phyloP scores from a whole-genome alignment of 2,329 filamentous ascomycete genomes.

The Cryphonectria parasitica region DNA sequence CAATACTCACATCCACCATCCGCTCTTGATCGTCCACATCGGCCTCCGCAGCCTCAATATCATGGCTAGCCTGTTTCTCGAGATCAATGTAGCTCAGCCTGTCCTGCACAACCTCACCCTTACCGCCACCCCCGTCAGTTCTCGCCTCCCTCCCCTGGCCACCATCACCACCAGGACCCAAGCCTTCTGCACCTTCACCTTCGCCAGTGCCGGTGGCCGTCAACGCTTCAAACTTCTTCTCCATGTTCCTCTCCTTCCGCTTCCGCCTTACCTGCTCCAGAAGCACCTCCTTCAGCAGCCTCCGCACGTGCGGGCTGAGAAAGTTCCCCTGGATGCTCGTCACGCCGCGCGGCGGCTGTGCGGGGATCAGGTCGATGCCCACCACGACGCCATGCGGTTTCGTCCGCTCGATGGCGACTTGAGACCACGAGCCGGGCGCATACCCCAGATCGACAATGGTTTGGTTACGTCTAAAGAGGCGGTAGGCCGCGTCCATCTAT shows the following conservation, averaged over 20 bases:
- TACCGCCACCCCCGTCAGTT: slow-evolving; percentile 28
- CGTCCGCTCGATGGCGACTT: slow-evolving; percentile 80
- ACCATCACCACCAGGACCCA: slow-evolving; percentile 32
- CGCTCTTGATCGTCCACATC: slow-evolving; percentile 50
- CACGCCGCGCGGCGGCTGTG: slow-evolving; percentile 88
- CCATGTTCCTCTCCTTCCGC: slow-evolving; percentile 31
- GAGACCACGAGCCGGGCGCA: slow-evolving; percentile 75
- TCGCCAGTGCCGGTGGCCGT: slow-evolving; percentile 25
- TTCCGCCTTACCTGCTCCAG: slow-evolving; percentile 59
- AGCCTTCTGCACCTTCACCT: slow-evolving; percentile 18
- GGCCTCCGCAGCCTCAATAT: slow-evolving; percentile 37
- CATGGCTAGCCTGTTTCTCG: slow-evolving; percentile 49
- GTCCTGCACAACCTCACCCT: slow-evolving; percentile 40
- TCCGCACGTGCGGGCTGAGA: slow-evolving; percentile 72
- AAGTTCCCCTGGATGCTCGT: slow-evolving; percentile 96
- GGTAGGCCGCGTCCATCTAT: slow-evolving; percentile 81
- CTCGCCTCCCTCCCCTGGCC: slow-evolving; percentile 33
- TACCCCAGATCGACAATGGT: slow-evolving; percentile 91
- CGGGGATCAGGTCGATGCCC: slow-evolving; percentile 92
- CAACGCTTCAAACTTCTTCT: slow-evolving; percentile 6
- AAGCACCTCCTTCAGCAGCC: slow-evolving; percentile 77
- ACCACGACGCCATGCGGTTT: slow-evolving; percentile 78
- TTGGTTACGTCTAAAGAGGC: slow-evolving; percentile 76
- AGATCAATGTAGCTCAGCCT: slow-evolving; percentile 67
- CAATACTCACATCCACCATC: slow-evolving; percentile 70